Percentiles rank a stretch among this genome's conserved stretches.
Evolutionary conservation across 2,329 filamentous ascomycete genomes (phyloP).

Genomic region (Ophiostoma perfectum): DNA sequence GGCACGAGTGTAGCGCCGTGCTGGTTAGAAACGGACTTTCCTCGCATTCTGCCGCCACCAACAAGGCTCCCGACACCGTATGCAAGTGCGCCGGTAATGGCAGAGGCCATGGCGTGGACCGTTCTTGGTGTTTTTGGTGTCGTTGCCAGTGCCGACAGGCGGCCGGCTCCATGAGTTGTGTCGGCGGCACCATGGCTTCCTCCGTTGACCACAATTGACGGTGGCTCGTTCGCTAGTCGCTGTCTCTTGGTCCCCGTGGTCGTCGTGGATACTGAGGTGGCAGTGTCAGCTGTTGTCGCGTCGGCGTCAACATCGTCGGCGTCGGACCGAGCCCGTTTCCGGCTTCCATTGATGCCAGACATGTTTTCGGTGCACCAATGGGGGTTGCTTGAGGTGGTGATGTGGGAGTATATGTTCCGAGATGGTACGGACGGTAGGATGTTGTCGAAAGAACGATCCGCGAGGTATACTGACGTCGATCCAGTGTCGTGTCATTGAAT

Average conservation of each 20-base stretch:
- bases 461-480: not conserved
- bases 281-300: not conserved
- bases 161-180: not conserved
- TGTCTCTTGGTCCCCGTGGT: conserved; percentile 11
- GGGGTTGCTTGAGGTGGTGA: not conserved
- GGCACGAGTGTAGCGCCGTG: not conserved
- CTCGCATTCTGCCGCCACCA: not conserved
- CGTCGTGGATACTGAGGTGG: not conserved
- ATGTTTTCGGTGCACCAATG: conserved; percentile 15
- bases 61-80: conserved; percentile 18
- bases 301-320: conserved; percentile 14
- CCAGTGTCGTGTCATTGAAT: conserved; percentile 15
- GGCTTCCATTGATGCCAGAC: conserved; percentile 18
- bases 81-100: conserved; percentile 24
- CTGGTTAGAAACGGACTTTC: not conserved
- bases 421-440: too few relatives aligned
- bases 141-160: not conserved
- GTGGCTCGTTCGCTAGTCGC: conserved; percentile 11
- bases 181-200: not conserved
- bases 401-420: not conserved
- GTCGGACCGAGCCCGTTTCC: conserved; percentile 22
- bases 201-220: not conserved
- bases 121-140: conserved; percentile 28
- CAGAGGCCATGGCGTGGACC: conserved; percentile 26
- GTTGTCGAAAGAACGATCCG: too few relatives aligned